Evolutionary conservation across 345 rosid species (phyloP).

Genomic region (Gossypium longicalyx): DNA sequence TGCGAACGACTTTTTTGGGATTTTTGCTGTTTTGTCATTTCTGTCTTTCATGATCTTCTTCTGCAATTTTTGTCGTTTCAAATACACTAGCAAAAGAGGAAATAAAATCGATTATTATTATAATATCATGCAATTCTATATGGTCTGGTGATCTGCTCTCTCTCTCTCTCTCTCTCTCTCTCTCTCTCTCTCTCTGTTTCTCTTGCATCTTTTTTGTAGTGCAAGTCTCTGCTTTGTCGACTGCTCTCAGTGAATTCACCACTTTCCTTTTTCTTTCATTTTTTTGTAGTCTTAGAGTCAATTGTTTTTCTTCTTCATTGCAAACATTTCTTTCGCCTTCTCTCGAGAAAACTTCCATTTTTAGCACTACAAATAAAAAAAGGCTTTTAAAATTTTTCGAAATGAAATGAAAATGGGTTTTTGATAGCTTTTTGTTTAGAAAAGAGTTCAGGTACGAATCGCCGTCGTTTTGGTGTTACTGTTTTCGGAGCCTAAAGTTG

Average conservation of each 20-base stretch:
- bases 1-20: constrained; percentile 2
- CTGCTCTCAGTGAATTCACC: constrained; percentile 18
- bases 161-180: constrained; percentile 5
- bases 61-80: constrained; percentile 32
- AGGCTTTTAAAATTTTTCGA: too few relatives aligned
- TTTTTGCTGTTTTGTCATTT: constrained; percentile 35
- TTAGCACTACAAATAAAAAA: neutral
- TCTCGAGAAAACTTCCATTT: constrained; percentile 13
- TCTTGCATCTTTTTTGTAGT: constrained; percentile 4
- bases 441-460: constrained; percentile 11
- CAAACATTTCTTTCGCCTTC: constrained; percentile 13
- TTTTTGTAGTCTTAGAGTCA: neutral
- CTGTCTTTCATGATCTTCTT: constrained; percentile 17
- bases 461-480: constrained; percentile 34
- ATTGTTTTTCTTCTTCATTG: neutral
- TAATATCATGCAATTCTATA: constrained; percentile 10
- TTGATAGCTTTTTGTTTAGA: neutral
- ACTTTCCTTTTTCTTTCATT: neutral
- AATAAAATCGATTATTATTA: neutral
- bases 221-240: constrained; percentile 32
- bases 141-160: neutral
- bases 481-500: constrained; percentile 11
- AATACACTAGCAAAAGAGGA: neutral
- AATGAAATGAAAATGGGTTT: neutral
- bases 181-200: neutral